A percentile compares a stretch with the other conserved stretches of the same genome.
phyloP scores from a whole-genome alignment of 1,139 yeast genomes.

The Debaryomyces sp. region DNA sequence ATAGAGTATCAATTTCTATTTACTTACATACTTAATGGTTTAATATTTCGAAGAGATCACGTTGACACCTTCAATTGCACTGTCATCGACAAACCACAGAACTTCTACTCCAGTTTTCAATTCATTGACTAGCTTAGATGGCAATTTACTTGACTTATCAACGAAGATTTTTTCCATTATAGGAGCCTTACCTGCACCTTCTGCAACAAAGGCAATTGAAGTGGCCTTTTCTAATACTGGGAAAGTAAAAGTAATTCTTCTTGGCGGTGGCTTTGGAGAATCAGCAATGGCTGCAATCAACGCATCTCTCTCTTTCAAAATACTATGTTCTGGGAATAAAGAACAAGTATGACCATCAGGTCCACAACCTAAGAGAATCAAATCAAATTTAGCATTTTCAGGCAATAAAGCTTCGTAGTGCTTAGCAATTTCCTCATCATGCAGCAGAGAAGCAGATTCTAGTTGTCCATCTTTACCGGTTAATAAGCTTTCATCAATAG shows the following conservation, averaged over 20 bases:
- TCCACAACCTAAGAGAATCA: constrained; percentile 72
- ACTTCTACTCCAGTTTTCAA: constrained; percentile 49
- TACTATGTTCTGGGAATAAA: constrained; percentile 61
- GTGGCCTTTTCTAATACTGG: constrained; percentile 59
- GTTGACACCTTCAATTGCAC: constrained; percentile 69
- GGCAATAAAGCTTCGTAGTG: constrained; percentile 54
- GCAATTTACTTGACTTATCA: constrained; percentile 54
- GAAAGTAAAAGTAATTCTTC: constrained; percentile 72
- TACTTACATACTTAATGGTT: background rate
- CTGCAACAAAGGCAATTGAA: constrained; percentile 80
- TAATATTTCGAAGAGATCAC: constrained; percentile 51
- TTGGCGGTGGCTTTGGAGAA: constrained; percentile 80
- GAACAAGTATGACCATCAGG: constrained; percentile 86
- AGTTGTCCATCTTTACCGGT: constrained; percentile 49
- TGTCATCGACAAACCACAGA: constrained; percentile 79
- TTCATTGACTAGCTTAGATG: constrained; percentile 72
- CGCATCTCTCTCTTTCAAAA: constrained; percentile 42
- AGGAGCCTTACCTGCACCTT: constrained; percentile 83
- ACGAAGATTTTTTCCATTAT: constrained; percentile 71
- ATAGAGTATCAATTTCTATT: background rate
- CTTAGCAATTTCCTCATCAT: constrained; percentile 52
- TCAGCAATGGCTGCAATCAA: constrained; percentile 51
- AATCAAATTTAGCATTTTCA: constrained; percentile 44
- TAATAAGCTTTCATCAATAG: constrained; percentile 52
- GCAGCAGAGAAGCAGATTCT: constrained; percentile 36